phyloP scores from a whole-genome alignment of 768 basidiomycete genomes.

The Tricholoma sp. region DNA sequence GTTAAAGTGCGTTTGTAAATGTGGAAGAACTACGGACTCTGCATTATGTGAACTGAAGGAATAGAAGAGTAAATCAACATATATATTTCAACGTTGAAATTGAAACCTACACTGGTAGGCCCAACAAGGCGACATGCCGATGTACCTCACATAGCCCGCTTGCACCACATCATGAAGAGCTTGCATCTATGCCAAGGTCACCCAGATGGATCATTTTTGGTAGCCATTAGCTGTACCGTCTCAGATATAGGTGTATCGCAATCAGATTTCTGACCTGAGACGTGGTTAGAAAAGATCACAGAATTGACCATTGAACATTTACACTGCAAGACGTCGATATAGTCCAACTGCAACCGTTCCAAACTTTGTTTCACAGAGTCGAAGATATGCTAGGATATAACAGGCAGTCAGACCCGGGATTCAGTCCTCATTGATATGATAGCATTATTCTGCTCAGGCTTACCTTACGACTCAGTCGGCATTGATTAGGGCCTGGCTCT shows the following conservation, averaged over 20 bases:
- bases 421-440: neutral
- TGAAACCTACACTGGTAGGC: conserved; percentile 44
- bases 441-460: neutral
- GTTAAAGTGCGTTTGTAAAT: neutral
- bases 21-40: conserved; percentile 28
- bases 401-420: neutral
- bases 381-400: conserved; percentile 53
- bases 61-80: neutral
- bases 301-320: conserved; percentile 5
- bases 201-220: neutral
- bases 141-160: conserved; percentile 54
- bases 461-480: conserved; percentile 18
- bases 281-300: neutral
- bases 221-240: conserved; percentile 25
- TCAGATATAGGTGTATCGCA: conserved; percentile 51
- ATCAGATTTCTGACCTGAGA: conserved; percentile 47
- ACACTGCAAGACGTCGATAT: conserved; percentile 71
- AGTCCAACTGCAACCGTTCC: conserved; percentile 65
- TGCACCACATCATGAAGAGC: conserved; percentile 63
- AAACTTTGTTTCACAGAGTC: conserved; percentile 58
- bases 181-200: conserved; percentile 40
- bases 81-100: neutral
- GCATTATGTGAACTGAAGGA: conserved; percentile 45
- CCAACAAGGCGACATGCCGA: conserved; percentile 50
- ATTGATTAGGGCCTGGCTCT: neutral